Base-by-base conservation (phyloP, 139 green algal species). In the Chlamydomonas incerta region DNA sequence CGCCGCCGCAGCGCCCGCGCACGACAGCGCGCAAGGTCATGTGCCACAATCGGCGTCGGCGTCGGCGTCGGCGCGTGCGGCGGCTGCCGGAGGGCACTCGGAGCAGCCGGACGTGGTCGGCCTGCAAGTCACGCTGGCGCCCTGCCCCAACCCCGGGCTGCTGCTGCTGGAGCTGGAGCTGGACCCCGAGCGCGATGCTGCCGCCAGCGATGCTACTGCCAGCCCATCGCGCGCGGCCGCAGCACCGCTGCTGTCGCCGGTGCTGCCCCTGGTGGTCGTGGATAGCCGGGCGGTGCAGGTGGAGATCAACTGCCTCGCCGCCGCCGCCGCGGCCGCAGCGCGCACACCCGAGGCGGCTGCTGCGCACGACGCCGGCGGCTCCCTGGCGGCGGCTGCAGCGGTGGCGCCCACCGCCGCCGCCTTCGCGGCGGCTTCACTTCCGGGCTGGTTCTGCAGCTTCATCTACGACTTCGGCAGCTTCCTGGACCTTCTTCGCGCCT, bases 401-500 rank as follows among this genome's bases (percentile, higher is more conserved):
- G 52, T 11, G 13, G 15, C 13, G 13, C 15, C 52, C 13, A 58
- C 13, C 52, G 18, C 70, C 5, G 33, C 72, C 41, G 34, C 29
- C 18, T 66, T 5, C 3, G 23, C 10, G 52, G 50, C 72, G 47
- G 50, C 60, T 21, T 10, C 28, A 5, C 46, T n/a, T 13, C 74
- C 74, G 9, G 58, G 3, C 28, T 82, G 74, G 74, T 46, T 82
- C 4, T 34, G 28, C 26, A 58, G 34, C 33, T 68, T 82, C 28
- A 24, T 82, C 35, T 82, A 82, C 74, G 74, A 82, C 33, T 26
- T 82, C 57, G 74, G 74, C 20, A 28, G 33, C n/a, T 82, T 72
- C 34, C 15, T 81, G 34, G 31, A 55, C 50, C 74, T 81, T 3
- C 28, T 28, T 28, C 72, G 29, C 10, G 41, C 41, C 41, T 50